Base-by-base conservation (phyloP, 2,329 filamentous ascomycete species). In the Ascochyta lentis region DNA sequence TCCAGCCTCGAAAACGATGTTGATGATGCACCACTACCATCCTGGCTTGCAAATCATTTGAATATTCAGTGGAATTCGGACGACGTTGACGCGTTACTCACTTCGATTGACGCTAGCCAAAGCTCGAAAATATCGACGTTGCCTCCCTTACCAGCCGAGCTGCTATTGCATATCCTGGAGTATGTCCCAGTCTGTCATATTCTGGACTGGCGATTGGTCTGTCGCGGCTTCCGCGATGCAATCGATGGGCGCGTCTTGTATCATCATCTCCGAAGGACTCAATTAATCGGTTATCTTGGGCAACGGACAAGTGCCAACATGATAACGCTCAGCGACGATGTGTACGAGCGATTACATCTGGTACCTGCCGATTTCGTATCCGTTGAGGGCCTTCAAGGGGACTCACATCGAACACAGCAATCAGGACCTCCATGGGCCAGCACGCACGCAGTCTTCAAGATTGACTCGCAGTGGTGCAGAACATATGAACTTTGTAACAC, bases 21-120 rank as follows among this genome's bases (percentile, higher is more conserved):
- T 10, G 29, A 41, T 23, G 15, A 45, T 23, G 12, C 49, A 9
- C 49, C 49, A 3, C 53, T 69, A 1, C 69, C 69, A 5, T n/a
- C 50, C 3, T 72, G 67, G 47, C 60, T 71, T 4, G 38, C 59
- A 0, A 59, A 57, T 1, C 66, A 73, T 23, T 6, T 67, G 10
- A 47, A 65, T 1, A 46, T 73, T 6, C 69, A 67, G 29, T 73
- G 69, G 49, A 60, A 65, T 29, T 29, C 58, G 1, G 64, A 68
- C 29, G 71, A 75, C 40, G 43, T 73, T 3, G 49, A 63, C 7
- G 67, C 69, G 2, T 55, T 73, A 4, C 55, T 75, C 35, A 52
- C 39, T 38, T 63, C 68, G 0, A 74, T 74, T 9, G 68, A 72
- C 15, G 60, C 66, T 0, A 73, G 69, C 59, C 68, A 74, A 49